A percentile compares a stretch with the other conserved stretches of the same genome.
Evolutionary conservation across 202 grass and related monocot genomes (phyloP).

Genomic region (Elaeis oleifera): DNA sequence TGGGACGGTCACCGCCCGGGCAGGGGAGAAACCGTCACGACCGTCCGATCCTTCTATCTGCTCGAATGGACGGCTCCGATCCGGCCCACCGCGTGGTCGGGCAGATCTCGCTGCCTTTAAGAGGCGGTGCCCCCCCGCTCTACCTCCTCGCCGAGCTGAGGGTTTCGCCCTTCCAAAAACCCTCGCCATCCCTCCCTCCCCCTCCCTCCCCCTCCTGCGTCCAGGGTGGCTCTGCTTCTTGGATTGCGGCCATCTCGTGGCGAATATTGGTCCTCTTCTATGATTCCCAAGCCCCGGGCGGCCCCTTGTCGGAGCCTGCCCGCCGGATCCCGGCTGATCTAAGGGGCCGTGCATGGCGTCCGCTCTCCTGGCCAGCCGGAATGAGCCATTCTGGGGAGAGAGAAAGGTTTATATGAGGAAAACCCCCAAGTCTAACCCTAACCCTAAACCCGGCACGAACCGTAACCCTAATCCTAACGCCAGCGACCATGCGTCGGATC

Average conservation of each 20-base stretch:
- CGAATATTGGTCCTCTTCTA: slow-evolving; percentile 5
- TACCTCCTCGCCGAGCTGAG: no score
- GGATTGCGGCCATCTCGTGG: not conserved
- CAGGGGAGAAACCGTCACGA: fast-evolving
- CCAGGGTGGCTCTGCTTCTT: no score
- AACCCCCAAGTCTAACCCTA: slow-evolving; percentile 27
- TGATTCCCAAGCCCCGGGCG: not conserved
- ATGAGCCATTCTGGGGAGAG: slow-evolving; percentile 70
- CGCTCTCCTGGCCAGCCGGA: slow-evolving; percentile 55
- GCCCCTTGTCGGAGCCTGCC: slow-evolving; percentile 20
- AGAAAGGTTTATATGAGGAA: slow-evolving; percentile 43
- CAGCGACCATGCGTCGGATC: not conserved
- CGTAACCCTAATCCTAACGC: slow-evolving; percentile 4
- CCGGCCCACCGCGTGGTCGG: no score
- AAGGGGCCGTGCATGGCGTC: slow-evolving; percentile 61
- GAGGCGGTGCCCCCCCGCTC: no score
- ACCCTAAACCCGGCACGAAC: slow-evolving; percentile 44
- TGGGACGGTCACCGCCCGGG: slow-evolving; percentile 29
- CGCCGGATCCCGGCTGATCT: slow-evolving; percentile 8
- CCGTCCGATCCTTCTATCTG: slow-evolving; percentile 21
- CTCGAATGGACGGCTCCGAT: not conserved
- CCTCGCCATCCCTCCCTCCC: slow-evolving; percentile 12
- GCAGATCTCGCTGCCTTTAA: no score
- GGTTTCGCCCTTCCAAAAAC: slow-evolving; percentile 1
- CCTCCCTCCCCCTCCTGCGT: not conserved